Evolutionary conservation across 352 stramenopile genomes (phyloP), one percentile per base, ranked within the genome.

Genomic region (Phytophthora meadii): DNA sequence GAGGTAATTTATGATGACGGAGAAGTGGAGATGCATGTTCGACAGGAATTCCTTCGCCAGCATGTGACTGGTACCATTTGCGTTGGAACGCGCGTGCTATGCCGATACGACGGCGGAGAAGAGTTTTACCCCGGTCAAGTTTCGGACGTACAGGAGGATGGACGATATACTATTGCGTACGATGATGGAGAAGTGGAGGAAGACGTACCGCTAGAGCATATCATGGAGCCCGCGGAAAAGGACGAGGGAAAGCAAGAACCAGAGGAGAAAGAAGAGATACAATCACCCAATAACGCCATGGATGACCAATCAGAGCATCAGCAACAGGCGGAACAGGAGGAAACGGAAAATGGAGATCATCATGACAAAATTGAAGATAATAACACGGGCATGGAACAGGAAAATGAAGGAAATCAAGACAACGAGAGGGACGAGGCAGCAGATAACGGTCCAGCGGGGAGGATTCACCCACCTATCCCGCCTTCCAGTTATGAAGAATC

Each of bases 1-100:
- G 76, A 88, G 53, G 72, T 93, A 30, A 68, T 86, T 15, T 94
- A 95, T 61, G 84, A 95, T 50, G 88, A 93, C 30, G 86, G 85
- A 61, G 82, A 94, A 56, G 52, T 79, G 15, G 84, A 93, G 66
- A 49, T 44, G 22, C 39, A 70, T 32, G 83, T 94, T 8, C 32
- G 47, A 1, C 19, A 57, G 6, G 39, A 77, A 45, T 89, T 67
- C 25, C 58, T 95, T 34, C 81, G 87, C 1, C 34, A 50, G 4
- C 87, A 95, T 47, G 60, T 77, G 4, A 17, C 48, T 24, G 87
- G 85, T n/a, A 95, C 85, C n/a, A 81, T 93, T 56, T 87, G 78
- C 50, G 74, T 84, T 49, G 87, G 85, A 56, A 89, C 87, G 15
- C 78, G 87, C 17, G 85, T 95, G 19, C 70, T 88, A 52, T 77